Evolutionary conservation across 768 basidiomycete species (phyloP).

Genomic region (Panaeolus cyanescens): DNA sequence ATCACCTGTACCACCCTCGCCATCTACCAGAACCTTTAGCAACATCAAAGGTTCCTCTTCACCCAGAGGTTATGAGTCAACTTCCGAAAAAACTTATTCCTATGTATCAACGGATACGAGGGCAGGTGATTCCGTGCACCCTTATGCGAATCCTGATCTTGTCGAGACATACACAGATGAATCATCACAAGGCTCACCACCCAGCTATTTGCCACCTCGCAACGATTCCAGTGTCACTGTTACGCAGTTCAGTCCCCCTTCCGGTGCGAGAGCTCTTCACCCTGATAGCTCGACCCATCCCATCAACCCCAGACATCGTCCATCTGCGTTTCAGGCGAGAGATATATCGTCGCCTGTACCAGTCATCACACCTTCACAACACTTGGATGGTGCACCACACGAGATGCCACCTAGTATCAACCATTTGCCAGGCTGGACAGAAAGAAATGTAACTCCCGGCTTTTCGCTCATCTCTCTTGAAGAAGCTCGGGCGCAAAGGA

Average conservation of each 20-base stretch:
- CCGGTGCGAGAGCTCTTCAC: slow-evolving; percentile 30
- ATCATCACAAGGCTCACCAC: slow-evolving; percentile 26
- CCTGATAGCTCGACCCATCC: slow-evolving; percentile 37
- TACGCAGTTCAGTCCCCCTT: slow-evolving; percentile 39
- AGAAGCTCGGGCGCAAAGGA: slow-evolving; percentile 75
- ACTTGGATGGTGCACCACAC: slow-evolving; percentile 19
- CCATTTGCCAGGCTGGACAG: slow-evolving; percentile 52
- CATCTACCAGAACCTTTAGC: slow-evolving; percentile 28
- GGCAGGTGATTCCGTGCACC: slow-evolving; percentile 54
- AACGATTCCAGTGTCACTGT: slow-evolving; percentile 57
- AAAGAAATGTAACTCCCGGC: slow-evolving; percentile 44
- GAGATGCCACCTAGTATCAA: slow-evolving; percentile 31
- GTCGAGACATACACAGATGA: slow-evolving; percentile 41
- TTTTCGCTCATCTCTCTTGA: slow-evolving; percentile 76
- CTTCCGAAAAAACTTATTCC: slow-evolving; percentile 8
- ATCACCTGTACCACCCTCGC: slow-evolving; percentile 30
- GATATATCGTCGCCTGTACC: slow-evolving; percentile 61
- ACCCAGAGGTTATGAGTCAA: slow-evolving; percentile 8
- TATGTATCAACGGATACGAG: slow-evolving; percentile 9
- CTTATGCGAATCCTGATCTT: slow-evolving; percentile 81
- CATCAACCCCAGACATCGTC: slow-evolving; percentile 25
- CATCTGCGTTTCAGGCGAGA: slow-evolving; percentile 44
- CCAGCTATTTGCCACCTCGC: slow-evolving; percentile 29
- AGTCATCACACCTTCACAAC: slow-evolving; percentile 32
- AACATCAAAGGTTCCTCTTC: slow-evolving; percentile 22